Evolutionary conservation across 208 protist genomes (phyloP).

Genomic region (Trypanosoma scelopori): DNA sequence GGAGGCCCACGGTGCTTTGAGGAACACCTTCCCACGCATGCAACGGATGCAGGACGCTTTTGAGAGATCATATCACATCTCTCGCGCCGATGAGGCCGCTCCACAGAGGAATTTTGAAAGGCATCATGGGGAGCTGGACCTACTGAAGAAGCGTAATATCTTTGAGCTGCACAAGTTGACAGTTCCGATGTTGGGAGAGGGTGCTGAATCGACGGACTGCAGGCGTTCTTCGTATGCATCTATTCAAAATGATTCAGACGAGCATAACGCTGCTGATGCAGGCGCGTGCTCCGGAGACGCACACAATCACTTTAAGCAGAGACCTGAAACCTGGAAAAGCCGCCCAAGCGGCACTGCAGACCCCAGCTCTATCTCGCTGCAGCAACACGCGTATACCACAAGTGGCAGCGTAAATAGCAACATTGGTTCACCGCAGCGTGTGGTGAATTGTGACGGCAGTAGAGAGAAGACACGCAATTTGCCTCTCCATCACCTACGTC

Average conservation of each 20-base stretch:
- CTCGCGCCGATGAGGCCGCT: slow-evolving; percentile 25
- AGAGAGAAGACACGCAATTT: too few relatives aligned
- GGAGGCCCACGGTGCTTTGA: neutral
- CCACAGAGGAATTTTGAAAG: slow-evolving; percentile 22
- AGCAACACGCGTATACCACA: neutral
- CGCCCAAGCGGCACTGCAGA: neutral
- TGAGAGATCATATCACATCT: slow-evolving; percentile 29
- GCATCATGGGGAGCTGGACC: slow-evolving; percentile 26
- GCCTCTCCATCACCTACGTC: too few relatives aligned
- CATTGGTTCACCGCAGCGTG: neutral
- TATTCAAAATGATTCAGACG: too few relatives aligned
- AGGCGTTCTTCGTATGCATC: too few relatives aligned
- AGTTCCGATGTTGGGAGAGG: too few relatives aligned
- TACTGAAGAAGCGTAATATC: slow-evolving; percentile 22
- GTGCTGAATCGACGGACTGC: too few relatives aligned
- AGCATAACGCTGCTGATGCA: too few relatives aligned
- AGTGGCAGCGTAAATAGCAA: neutral
- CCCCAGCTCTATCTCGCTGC: neutral
- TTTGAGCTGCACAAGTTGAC: neutral
- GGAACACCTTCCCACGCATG: slow-evolving; percentile 27
- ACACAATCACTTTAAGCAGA: too few relatives aligned
- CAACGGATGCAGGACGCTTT: slow-evolving; percentile 32
- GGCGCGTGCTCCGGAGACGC: too few relatives aligned
- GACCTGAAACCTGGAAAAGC: neutral
- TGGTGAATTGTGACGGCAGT: too few relatives aligned